Conservation (phyloP, 208 protist species). For the Leishmania major region DNA sequence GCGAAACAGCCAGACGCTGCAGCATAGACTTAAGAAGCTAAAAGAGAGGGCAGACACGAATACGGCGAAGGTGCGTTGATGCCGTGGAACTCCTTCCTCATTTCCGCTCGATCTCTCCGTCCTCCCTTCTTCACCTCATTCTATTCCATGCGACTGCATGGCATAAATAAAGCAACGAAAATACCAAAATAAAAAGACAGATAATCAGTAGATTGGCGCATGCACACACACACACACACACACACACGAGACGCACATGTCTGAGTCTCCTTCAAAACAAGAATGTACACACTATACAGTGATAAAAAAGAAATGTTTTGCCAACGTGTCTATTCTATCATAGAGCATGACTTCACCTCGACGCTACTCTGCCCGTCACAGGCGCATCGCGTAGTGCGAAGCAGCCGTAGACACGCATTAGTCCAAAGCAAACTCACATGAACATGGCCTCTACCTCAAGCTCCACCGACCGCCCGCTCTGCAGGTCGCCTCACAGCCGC, state of each 20-base stretch:
- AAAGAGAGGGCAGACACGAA: neutral
- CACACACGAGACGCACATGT: neutral
- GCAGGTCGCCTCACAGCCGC: neutral
- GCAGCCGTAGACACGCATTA: neutral
- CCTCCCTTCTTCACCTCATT: neutral
- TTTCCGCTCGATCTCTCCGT: neutral
- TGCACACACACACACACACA: neutral
- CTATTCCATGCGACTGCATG: neutral
- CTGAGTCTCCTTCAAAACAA: neutral
- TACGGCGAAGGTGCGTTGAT: neutral
- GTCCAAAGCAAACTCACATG: neutral
- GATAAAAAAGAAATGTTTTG: neutral
- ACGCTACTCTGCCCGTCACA: neutral
- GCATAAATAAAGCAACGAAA: neutral
- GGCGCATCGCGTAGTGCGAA: neutral
- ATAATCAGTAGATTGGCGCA: neutral
- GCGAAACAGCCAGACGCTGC: neutral
- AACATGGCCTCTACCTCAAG: neutral
- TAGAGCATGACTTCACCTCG: neutral
- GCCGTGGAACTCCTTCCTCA: neutral
- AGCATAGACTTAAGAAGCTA: neutral
- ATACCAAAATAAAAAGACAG: neutral
- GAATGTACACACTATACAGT: slow-evolving; percentile 22
- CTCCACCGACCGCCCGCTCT: neutral
- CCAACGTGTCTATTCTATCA: too few species aligned